Percentiles rank a stretch among this genome's conserved stretches.
phyloP scores from a whole-genome alignment of 225 moss, liverwort and hornwort species.

The Polytrichum commune region DNA sequence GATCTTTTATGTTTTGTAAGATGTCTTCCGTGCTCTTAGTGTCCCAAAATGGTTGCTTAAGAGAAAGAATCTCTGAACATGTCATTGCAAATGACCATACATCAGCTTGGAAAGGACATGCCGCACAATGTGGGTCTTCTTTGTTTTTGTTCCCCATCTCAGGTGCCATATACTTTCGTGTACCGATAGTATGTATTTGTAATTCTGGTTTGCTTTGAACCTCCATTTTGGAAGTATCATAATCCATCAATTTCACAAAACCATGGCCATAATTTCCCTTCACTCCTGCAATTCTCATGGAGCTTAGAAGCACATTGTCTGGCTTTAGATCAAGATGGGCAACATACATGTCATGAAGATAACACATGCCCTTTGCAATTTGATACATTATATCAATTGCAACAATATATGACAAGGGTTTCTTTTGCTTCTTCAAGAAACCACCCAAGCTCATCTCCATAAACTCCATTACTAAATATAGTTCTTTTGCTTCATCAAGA shows the following conservation, averaged over 20 bases:
- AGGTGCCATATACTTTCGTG: constrained; percentile 2
- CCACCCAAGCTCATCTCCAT: neutral
- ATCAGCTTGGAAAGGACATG: neutral
- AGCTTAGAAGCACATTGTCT: neutral
- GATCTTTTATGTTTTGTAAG: neutral
- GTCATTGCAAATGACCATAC: neutral
- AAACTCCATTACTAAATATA: neutral
- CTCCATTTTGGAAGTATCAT: neutral
- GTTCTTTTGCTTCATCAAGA: too few species aligned
- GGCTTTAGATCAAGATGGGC: constrained; percentile 9
- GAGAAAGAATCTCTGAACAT: neutral
- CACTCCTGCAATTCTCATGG: neutral
- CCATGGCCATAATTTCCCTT: neutral
- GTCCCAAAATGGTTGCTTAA: neutral
- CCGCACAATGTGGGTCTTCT: neutral
- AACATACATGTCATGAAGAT: constrained; percentile 1
- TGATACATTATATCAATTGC: neutral
- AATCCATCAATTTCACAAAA: neutral
- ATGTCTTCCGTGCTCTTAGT: neutral
- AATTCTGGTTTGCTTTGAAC: neutral
- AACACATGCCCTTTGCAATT: constrained; percentile 6
- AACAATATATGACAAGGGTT: neutral
- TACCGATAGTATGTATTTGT: neutral
- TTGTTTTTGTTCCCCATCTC: neutral
- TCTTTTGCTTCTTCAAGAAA: neutral